These are phyloP conservation scores for Erythrophleum ivorense DNA, from an alignment of 331 rosid genomes.

Conservation along the genomic window DNA sequence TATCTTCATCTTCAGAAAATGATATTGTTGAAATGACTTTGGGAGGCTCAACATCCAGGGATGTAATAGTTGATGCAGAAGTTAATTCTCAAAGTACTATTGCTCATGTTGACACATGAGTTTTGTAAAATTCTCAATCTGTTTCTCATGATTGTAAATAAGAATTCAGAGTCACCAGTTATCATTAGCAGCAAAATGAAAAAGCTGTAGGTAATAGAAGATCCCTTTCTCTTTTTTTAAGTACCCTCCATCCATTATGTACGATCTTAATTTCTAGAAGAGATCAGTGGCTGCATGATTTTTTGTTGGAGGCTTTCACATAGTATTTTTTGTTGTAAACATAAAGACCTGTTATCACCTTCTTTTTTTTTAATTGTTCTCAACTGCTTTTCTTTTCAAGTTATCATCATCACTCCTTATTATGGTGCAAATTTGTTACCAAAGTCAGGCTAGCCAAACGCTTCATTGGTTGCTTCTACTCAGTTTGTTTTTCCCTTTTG, in stretches of 20 bases:
- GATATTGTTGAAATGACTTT: slow-evolving; percentile 31
- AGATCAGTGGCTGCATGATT: background rate
- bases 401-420: background rate
- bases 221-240: background rate
- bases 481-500: background rate
- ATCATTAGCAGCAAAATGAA: background rate
- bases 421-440: background rate
- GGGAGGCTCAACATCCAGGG: slow-evolving; percentile 17
- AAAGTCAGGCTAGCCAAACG: background rate
- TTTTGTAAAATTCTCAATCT: slow-evolving; percentile 30
- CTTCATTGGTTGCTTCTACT: background rate
- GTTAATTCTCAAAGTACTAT: slow-evolving; percentile 11
- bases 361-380: background rate
- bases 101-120: slow-evolving; percentile 30
- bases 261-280: background rate
- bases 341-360: background rate
- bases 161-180: background rate
- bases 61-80: slow-evolving; percentile 19
- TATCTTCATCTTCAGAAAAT: slow-evolving; percentile 22
- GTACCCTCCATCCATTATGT: background rate
- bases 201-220: background rate
- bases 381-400: background rate
- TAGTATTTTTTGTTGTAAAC: background rate
- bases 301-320: background rate
- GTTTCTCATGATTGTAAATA: slow-evolving; percentile 22